Evolutionary conservation across 2,329 filamentous ascomycete genomes (phyloP), one percentile per base, ranked within the genome.

Genomic region (Trichoderma polysporum): DNA sequence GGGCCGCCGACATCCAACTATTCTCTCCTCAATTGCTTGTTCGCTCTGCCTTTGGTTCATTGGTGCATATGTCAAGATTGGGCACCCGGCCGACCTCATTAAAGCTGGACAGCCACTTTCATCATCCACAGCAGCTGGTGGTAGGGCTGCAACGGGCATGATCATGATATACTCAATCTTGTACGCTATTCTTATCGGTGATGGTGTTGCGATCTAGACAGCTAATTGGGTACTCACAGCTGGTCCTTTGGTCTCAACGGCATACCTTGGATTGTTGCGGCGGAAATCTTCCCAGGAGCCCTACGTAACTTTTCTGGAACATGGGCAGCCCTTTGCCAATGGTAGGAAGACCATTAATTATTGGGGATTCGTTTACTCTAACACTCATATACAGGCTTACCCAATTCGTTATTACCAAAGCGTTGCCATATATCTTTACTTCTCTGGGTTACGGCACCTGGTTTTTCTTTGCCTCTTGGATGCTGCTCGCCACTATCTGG

Each of bases 381-480:
- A 41, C 56, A 10, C 4, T n/a, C 19, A 37, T 13, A 4, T 13
- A 54, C 41, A 71, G 70, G 79, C 71, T 78, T n/a, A 77, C 75
- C 4, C 79, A 81, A 49, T 82, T 82, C 60, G 74, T 76, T 66
- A 79, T 83, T 63, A 81, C 79, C 10, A 81, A 81, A 66, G 75
- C 80, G 0, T 72, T 82, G 1, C 80, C 81, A 0, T 82, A 82
- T 67, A 83, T 83, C 52, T 79, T 82, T 68, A 76, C 73, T 49
- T 77, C 76, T 0, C 74, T 82, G 10, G 76, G 77, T 25, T 86
- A 81, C 70, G 85, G 85, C 5, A 83, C 83, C 1, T 87, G 84
- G 78, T 85, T 86, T 75, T 86, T 87, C 76, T 87, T 87, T 69
- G 85, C 83, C 0, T 78, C 78, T 2, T 79, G 82, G 71, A 84